A percentile compares a stretch with the other conserved stretches of the same genome.
phyloP scores from a whole-genome alignment of 805 yeast species.

The Teunomyces aglyptinius region DNA sequence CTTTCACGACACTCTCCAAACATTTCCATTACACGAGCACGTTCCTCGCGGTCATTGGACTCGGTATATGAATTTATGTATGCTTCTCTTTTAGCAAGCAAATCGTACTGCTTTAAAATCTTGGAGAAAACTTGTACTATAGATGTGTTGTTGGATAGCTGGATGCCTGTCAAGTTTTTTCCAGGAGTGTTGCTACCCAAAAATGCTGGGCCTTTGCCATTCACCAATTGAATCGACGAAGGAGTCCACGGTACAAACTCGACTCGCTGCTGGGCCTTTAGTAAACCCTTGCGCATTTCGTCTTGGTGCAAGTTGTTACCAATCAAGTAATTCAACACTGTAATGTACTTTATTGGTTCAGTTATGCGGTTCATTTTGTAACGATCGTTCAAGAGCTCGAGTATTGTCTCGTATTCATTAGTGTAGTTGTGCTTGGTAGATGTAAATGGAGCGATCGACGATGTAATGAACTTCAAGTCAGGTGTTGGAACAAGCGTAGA shows the following conservation, averaged over 20 bases:
- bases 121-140: constrained; percentile 64
- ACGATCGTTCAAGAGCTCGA: constrained; percentile 78
- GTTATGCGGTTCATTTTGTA: constrained; percentile 63
- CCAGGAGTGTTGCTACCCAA: constrained; percentile 32
- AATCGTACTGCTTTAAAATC: constrained; percentile 74
- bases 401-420: constrained; percentile 80
- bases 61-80: constrained; percentile 74
- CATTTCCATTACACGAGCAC: constrained; percentile 45
- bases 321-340: constrained; percentile 67
- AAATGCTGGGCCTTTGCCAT: constrained; percentile 71
- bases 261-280: constrained; percentile 63
- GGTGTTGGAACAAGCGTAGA: constrained; percentile 86
- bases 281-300: constrained; percentile 68
- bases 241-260: constrained; percentile 86
- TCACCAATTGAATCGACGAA: constrained; percentile 72
- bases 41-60: constrained; percentile 42
- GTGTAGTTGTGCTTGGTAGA: constrained; percentile 51
- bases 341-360: constrained; percentile 51
- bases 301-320: constrained; percentile 61
- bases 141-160: constrained; percentile 80
- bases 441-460: constrained; percentile 43
- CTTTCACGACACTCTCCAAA: constrained; percentile 50
- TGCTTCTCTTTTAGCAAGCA: constrained; percentile 75
- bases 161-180: constrained; percentile 62
- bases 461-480: constrained; percentile 62